Conservation (phyloP, 2,329 filamentous ascomycete genomes). For the Alternaria angustiovoidea region DNA sequence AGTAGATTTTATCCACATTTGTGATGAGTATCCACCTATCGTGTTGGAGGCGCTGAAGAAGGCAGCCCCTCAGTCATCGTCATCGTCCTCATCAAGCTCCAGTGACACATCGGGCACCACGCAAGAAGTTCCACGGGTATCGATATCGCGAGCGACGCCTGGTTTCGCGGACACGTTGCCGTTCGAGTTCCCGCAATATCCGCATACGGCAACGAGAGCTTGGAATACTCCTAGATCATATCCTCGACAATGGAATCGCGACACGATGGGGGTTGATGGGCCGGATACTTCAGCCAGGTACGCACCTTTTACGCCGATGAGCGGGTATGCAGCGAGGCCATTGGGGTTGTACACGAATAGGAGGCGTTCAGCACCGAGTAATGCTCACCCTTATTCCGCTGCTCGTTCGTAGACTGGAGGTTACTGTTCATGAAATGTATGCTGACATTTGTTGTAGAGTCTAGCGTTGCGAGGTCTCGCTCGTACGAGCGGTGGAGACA, state of each 20-base stretch:
- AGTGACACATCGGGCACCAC: slow-evolving; percentile 18
- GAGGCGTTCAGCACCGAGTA: slow-evolving; percentile 30
- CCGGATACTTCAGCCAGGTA: slow-evolving; percentile 24
- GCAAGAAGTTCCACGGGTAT: slow-evolving; percentile 32
- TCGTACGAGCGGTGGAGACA: background rate
- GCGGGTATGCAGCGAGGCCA: slow-evolving; percentile 11
- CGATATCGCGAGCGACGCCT: slow-evolving; percentile 25
- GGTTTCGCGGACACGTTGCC: slow-evolving; percentile 9
- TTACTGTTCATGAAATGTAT: slow-evolving; percentile 12
- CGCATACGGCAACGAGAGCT: slow-evolving; percentile 8
- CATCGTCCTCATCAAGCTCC: slow-evolving; percentile 19
- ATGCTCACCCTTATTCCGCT: slow-evolving; percentile 27
- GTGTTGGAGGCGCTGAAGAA: slow-evolving; percentile 23
- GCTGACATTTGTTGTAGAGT: slow-evolving; percentile 11
- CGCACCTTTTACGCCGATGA: slow-evolving; percentile 23
- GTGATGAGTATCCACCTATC: slow-evolving; percentile 31
- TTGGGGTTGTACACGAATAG: slow-evolving; percentile 20
- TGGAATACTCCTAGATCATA: slow-evolving; percentile 21
- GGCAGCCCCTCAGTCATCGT: slow-evolving; percentile 2
- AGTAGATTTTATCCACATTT: slow-evolving; percentile 34
- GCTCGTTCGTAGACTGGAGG: slow-evolving; percentile 20
- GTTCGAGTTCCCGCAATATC: slow-evolving; percentile 20
- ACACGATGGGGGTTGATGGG: slow-evolving; percentile 1
- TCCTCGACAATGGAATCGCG: slow-evolving; percentile 23
- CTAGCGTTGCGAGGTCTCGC: slow-evolving; percentile 6